Evolutionary conservation across 139 green algal genomes (phyloP), one percentile per base, ranked within the genome.

Genomic region (Asterochloris erici): DNA sequence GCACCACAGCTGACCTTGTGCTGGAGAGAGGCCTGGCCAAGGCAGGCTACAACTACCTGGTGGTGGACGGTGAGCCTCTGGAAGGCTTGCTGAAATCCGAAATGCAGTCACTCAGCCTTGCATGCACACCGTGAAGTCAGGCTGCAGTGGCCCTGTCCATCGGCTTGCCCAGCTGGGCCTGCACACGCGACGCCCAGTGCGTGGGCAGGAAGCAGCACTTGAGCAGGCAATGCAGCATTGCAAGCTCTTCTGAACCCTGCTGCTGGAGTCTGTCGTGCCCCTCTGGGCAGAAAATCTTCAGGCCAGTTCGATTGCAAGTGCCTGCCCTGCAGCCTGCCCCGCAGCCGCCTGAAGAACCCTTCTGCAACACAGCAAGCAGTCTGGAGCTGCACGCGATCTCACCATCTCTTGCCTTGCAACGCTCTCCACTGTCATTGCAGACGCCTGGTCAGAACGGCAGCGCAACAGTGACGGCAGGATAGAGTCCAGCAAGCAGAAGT

Each of bases 1-100:
- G 78, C 29, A 14, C 78, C 9, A 88, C 86, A 1, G 88, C 88
- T 0, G 84, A 91, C 73, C 80, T 80, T 0, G 75, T 91, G 79
- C 74, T 89, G 10, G 26, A 74, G 9, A 74, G 85, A 27, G 86
- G 86, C 15, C 63, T 91, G 38, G 38, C 60, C 13, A 82, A 90
- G 17, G 79, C 68, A 15, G 89, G 89, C 10, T 90, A 89, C 68
- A 66, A 68, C 10, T 88, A 87, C 80, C 74, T 89, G 17, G 63
- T 82, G 14, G 74, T 89, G 15, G 84, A 88, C 77, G 83, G 85
- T 89, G 79, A 47, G 73, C 60, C 10, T 16, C n/a, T 14, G 47
- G 28, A 17, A 10, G 15, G 23, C 19, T 28, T 15, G 21, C 11
- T 66, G 17, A 28, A 10, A 73, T 60, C 79, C 60, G 12, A 28